Evolutionary conservation across 805 yeast genomes (phyloP), one percentile per base, ranked within the genome.

Genomic region (Spathaspora girioi): DNA sequence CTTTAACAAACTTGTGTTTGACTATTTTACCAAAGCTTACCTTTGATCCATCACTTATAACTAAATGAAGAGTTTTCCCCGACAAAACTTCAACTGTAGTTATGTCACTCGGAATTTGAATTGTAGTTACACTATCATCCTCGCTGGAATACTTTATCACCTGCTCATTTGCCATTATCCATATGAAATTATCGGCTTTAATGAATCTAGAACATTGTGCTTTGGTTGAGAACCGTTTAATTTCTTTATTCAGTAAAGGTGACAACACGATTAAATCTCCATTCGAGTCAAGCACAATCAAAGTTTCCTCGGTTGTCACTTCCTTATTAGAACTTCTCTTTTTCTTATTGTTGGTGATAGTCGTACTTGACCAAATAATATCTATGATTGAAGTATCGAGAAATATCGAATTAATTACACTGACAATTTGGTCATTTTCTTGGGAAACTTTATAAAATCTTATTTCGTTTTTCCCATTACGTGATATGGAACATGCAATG

Each of bases 401-500:
- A 10, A 31, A 43, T 9, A 51, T 32, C 4, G 27, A 15, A 5
- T 45, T 45, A 4, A 11, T 27, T 7, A 27, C 27, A 12, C 6
- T 43, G 11, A 45, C 27, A 23, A 29, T 23, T 23, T 23, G 29
- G n/a, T 41, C 54, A 11, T 51, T 18, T n/a, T 23, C 29, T 29
- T 45, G 38, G 4, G 45, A 40, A 11, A 51, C 2, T 42, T 45
- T 35, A 42, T 51, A 51, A 19, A 51, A 47, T n/a, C 44, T 31
- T 2, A 51, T 40, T 26, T 51, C 51, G 20, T 51, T 40, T 6
- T 51, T 43, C 6, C 48, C 50, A 29, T 35, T 35, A 18, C 48
- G 38, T n/a, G 48, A 29, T 29, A 45, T 45, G 9, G 38, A 20
- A 45, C 47, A 51, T 19, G 54, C 54, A 11, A 48, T 19, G 38